Base-by-base conservation (phyloP, 2,329 filamentous ascomycete species). In the Epichloe typhina region DNA sequence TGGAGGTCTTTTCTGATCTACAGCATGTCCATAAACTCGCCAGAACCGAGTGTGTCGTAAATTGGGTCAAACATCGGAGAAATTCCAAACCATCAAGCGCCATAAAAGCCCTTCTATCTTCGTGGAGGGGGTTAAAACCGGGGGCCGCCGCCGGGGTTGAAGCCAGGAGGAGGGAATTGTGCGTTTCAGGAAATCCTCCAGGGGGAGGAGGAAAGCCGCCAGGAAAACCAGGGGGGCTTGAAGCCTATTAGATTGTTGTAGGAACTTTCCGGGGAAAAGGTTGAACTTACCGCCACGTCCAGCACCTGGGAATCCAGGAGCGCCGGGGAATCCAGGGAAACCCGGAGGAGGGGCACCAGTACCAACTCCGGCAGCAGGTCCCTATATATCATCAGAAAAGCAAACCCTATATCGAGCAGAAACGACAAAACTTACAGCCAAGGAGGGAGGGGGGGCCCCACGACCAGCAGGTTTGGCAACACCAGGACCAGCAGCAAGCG, bases 401-500 rank as follows among this genome's bases (percentile, higher is more conserved):
- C 37, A 52, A 48, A 26, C 7, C 7, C n/a, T 39, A 39, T 47
- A 8, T 38, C 41, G 13, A 13, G 15, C 8, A 35, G 44, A 42
- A 12, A 49, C 21, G 15, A 37, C 13, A 23, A 17, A 15, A 47
- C 75, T 57, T 71, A 81, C 90, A 61, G 88, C 88, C 56, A 97
- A 76, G 50, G 90, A 89, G 23, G 68, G 65, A 61, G 91, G 79
- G 35, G 23, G 23, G 54, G 77, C 73, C 57, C 93, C 93, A 68
- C 93, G 81, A 60, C 93, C 93, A 62, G 90, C 90, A 59, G 93
- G 89, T 65, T 89, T 84, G 57, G 88, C 85, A 58, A 97, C 88
- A 62, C 93, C 93, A 56, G 90, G 87, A 47, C 93, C 93, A 58
- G 88, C 80, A 54, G 84, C 77, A 59, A 96, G 75, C 38, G 85